Base-by-base conservation (phyloP, 2,329 filamentous ascomycete species). In the Leptodontidium sp. region DNA sequence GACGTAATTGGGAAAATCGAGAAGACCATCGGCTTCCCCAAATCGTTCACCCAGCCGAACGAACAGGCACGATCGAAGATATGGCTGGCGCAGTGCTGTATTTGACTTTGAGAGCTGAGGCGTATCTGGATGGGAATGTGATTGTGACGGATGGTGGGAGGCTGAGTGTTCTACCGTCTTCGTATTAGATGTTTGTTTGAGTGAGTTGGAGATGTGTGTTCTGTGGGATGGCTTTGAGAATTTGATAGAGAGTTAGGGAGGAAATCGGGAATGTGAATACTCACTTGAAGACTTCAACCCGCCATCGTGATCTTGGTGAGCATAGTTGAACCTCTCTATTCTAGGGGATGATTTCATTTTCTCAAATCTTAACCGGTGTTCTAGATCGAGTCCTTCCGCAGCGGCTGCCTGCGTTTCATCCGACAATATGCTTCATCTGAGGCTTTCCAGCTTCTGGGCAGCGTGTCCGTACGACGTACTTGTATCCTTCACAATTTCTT, bases 31-130 rank as follows among this genome's bases (percentile, higher is more conserved):
- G 53, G 26, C 9, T 65, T 50, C 52, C 65, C n/a, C 7, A 55
- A 53, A 21, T 17, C 35, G 0, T 35, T 52, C n/a, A 35, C 2
- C 71, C 69, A 17, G 65, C 63, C 21, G 43, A 59, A 6, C 47
- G 69, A 26, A 82, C 84, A 1, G 88, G 88, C 0, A 83, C 80
- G 47, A 87, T 89, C 58, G 83, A 85, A 74, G 88, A 90, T 77
- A 90, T 90, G 85, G 88, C 85, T 0, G 84, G 85, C 79, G 81
- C 85, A 1, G 83, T 89, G 26, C 70, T 84, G 40, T 84, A 82
- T 67, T 72, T 80, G 1, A 76, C 76, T 4, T 67, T 65, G 9
- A 70, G 59, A 40, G 74, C 69, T 11, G 74, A 74, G 1, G 71
- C 61, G 12, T 77, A 69, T 47, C 15, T 47, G 45, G n/a, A 47